Conservation (phyloP, 306 rosid genomes). For the Gillenia trifoliata region DNA sequence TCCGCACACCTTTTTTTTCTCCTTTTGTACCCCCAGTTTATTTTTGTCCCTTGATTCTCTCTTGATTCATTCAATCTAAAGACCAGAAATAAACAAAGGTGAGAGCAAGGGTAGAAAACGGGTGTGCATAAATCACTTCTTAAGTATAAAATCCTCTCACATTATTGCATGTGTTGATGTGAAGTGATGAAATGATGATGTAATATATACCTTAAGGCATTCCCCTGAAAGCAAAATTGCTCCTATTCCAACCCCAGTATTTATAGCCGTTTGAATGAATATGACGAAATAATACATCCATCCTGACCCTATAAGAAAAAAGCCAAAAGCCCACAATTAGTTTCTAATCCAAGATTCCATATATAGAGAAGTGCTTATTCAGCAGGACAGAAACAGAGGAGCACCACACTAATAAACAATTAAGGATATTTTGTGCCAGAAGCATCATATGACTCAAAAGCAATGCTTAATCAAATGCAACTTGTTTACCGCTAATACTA, state of each 20-base stretch:
- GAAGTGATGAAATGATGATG: not conserved
- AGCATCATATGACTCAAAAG: not conserved
- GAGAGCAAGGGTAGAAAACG: not conserved
- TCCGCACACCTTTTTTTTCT: no score
- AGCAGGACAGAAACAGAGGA: slow-evolving; percentile 3
- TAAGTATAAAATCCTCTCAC: not conserved
- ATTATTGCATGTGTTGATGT: not conserved
- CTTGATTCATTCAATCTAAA: not conserved
- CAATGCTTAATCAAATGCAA: not conserved
- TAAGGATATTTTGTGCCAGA: not conserved
- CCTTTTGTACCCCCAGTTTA: not conserved
- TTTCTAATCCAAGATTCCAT: not conserved
- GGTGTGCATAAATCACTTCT: not conserved
- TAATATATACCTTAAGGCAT: slow-evolving; percentile 59
- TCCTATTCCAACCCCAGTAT: slow-evolving; percentile 85
- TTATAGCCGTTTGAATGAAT: slow-evolving; percentile 83
- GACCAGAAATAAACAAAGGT: no score
- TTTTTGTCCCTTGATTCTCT: not conserved
- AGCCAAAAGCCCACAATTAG: not conserved
- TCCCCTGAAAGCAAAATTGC: slow-evolving; percentile 75
- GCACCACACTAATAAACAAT: not conserved
- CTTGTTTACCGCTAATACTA: not conserved
- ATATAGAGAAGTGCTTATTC: not conserved
- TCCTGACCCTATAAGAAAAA: slow-evolving; percentile 60
- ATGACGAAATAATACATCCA: slow-evolving; percentile 93